Evolutionary conservation across 2,329 filamentous ascomycete genomes (phyloP).

Genomic region (Fusarium graminum): DNA sequence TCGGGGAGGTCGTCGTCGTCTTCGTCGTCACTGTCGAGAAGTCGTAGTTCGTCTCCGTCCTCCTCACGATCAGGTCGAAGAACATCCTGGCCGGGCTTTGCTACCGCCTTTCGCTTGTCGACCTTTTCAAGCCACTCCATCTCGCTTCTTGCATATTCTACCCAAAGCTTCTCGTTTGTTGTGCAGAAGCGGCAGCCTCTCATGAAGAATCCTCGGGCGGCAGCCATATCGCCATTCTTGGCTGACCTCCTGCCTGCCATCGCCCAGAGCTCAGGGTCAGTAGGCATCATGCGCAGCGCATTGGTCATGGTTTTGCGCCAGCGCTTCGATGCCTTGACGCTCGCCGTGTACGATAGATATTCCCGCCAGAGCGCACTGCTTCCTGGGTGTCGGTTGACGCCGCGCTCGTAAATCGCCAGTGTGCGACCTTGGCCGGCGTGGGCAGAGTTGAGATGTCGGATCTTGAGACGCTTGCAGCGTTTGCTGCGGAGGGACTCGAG

Average conservation of each 20-base stretch:
- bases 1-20: conserved; percentile 60
- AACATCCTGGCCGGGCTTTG: conserved; percentile 60
- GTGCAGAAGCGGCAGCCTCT: conserved; percentile 91
- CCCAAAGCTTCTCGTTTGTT: conserved; percentile 78
- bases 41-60: conserved; percentile 62
- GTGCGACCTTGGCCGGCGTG: conserved; percentile 84
- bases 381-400: conserved; percentile 84
- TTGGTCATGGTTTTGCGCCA: conserved; percentile 74
- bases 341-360: conserved; percentile 85
- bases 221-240: conserved; percentile 85
- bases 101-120: conserved; percentile 75
- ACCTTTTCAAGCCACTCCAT: conserved; percentile 92
- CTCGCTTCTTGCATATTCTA: conserved; percentile 91
- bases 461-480: conserved; percentile 82
- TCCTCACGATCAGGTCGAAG: conserved; percentile 63
- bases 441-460: conserved; percentile 74
- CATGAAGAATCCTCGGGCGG: conserved; percentile 87
- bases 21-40: conserved; percentile 61
- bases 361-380: conserved; percentile 88
- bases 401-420: conserved; percentile 90
- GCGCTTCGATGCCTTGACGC: conserved; percentile 74
- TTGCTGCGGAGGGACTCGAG: conserved; percentile 84
- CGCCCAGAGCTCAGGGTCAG: conserved; percentile 86
- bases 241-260: conserved; percentile 85
- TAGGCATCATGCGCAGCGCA: conserved; percentile 87